Conservation (phyloP, 805 yeast genomes). For the Jamesozyma jinghongensis region DNA sequence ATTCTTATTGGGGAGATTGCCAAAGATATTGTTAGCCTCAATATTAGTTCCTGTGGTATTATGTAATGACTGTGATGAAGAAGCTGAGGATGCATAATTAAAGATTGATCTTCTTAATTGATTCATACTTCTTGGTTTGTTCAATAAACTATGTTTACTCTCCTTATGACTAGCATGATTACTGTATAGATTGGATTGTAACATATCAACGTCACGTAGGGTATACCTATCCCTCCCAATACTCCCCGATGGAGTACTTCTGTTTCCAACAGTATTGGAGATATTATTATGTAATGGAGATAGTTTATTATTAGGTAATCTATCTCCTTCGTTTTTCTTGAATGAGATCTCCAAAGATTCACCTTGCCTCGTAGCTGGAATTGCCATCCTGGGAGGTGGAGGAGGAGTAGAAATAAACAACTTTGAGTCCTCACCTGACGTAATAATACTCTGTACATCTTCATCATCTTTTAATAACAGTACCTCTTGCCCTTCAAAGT, state of each 20-base stretch:
- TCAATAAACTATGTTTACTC: neutral
- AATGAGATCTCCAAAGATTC: slow-evolving; percentile 62
- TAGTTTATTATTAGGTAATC: neutral
- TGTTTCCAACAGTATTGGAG: slow-evolving; percentile 5
- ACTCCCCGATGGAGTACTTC: neutral
- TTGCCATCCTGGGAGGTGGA: slow-evolving; percentile 64
- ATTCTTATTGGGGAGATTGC: slow-evolving; percentile 22
- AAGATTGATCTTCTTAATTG: slow-evolving; percentile 24
- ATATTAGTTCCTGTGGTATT: neutral
- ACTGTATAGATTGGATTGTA: slow-evolving; percentile 4
- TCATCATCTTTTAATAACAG: slow-evolving; percentile 22
- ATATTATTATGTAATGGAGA: slow-evolving; percentile 4
- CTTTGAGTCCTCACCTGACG: slow-evolving; percentile 30
- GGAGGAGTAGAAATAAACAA: slow-evolving; percentile 36
- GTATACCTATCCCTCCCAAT: slow-evolving; percentile 18
- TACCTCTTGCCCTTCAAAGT: slow-evolving; percentile 4
- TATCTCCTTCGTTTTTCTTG: neutral
- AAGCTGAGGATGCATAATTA: slow-evolving; percentile 11
- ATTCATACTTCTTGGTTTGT: slow-evolving; percentile 7
- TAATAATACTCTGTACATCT: slow-evolving; percentile 29
- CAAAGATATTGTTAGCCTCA: slow-evolving; percentile 11
- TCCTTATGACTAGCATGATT: neutral
- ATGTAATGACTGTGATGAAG: slow-evolving; percentile 1
- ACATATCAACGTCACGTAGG: slow-evolving; percentile 22
- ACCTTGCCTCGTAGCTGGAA: slow-evolving; percentile 73